Conservation (phyloP, 2,329 filamentous ascomycete genomes). For the Fusarium sp. region DNA sequence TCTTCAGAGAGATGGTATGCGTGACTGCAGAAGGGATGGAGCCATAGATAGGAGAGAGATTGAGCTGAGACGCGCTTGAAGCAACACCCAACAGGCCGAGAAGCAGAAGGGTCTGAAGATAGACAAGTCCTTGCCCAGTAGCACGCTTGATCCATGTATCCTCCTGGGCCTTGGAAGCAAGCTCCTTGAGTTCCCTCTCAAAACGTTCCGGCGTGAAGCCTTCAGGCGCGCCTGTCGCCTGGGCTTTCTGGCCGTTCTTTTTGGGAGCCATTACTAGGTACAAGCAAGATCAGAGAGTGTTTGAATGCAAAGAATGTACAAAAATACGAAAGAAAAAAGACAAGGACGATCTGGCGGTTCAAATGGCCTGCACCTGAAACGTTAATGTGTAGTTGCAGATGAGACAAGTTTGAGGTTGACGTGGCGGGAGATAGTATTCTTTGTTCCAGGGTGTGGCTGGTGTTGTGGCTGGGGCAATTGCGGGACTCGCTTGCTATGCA, state of each 20-base stretch:
- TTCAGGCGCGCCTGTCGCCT: slow-evolving; percentile 48
- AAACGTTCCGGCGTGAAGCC: slow-evolving; percentile 67
- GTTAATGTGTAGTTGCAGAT: slow-evolving; percentile 42
- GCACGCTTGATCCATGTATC: slow-evolving; percentile 54
- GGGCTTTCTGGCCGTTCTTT: slow-evolving; percentile 30
- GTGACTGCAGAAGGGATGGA: slow-evolving; percentile 82
- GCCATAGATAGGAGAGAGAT: slow-evolving; percentile 90
- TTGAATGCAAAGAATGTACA: slow-evolving; percentile 26
- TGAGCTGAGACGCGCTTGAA: slow-evolving; percentile 80
- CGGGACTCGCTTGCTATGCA: slow-evolving; percentile 1
- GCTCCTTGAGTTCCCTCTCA: slow-evolving; percentile 67
- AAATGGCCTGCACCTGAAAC: slow-evolving; percentile 55
- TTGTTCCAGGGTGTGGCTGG: slow-evolving; percentile 43
- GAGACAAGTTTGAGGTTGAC: slow-evolving; percentile 43
- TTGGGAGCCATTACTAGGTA: slow-evolving; percentile 43
- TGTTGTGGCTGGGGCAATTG: slow-evolving; percentile 39
- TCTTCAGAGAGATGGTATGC: slow-evolving; percentile 77
- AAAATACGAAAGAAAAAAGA: slow-evolving; percentile 11
- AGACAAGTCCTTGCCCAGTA: slow-evolving; percentile 58
- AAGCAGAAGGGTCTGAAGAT: slow-evolving; percentile 53
- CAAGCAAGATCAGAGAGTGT: neutral
- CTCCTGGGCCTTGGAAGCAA: slow-evolving; percentile 62
- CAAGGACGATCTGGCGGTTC: slow-evolving; percentile 36
- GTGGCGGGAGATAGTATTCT: slow-evolving; percentile 39
- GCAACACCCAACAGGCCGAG: slow-evolving; percentile 67